Evolutionary conservation across 2,329 filamentous ascomycete species (phyloP).

Genomic region (Phaeosphaeriaceae sp.): DNA sequence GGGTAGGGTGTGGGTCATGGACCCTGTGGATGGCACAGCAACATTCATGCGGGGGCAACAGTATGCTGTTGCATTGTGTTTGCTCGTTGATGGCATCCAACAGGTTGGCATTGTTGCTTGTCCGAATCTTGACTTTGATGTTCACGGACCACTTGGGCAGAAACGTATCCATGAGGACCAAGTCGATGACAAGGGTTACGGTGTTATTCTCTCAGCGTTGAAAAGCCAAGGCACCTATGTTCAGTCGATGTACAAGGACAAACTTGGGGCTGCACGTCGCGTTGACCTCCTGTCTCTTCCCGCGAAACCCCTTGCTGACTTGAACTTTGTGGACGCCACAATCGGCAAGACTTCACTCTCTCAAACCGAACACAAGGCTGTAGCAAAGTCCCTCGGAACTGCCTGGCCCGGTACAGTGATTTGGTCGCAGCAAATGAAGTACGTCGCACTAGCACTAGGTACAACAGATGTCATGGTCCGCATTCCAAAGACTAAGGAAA

Average conservation of each 20-base stretch:
- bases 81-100: slow-evolving; percentile 64
- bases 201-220: slow-evolving; percentile 56
- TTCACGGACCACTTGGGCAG: slow-evolving; percentile 22
- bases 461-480: slow-evolving; percentile 58
- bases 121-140: slow-evolving; percentile 62
- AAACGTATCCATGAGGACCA: slow-evolving; percentile 43
- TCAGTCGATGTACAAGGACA: slow-evolving; percentile 45
- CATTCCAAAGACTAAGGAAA: slow-evolving; percentile 51
- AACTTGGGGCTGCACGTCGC: slow-evolving; percentile 41
- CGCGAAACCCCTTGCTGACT: slow-evolving; percentile 35
- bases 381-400: slow-evolving; percentile 46
- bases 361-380: slow-evolving; percentile 44
- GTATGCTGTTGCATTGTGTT: slow-evolving; percentile 66
- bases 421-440: slow-evolving; percentile 62
- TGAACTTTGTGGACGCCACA: slow-evolving; percentile 56
- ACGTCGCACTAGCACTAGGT: slow-evolving; percentile 59
- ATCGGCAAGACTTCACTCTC: slow-evolving; percentile 49
- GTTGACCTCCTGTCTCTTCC: slow-evolving; percentile 31
- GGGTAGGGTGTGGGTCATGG: slow-evolving; percentile 65
- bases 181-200: slow-evolving; percentile 52
- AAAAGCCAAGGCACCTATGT: slow-evolving; percentile 54
- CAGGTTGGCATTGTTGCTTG: slow-evolving; percentile 66
- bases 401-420: slow-evolving; percentile 58
- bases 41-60: slow-evolving; percentile 67
- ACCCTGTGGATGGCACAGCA: slow-evolving; percentile 69